Evolutionary conservation across 805 yeast genomes (phyloP).

Genomic region (Myxozyma geophila): DNA sequence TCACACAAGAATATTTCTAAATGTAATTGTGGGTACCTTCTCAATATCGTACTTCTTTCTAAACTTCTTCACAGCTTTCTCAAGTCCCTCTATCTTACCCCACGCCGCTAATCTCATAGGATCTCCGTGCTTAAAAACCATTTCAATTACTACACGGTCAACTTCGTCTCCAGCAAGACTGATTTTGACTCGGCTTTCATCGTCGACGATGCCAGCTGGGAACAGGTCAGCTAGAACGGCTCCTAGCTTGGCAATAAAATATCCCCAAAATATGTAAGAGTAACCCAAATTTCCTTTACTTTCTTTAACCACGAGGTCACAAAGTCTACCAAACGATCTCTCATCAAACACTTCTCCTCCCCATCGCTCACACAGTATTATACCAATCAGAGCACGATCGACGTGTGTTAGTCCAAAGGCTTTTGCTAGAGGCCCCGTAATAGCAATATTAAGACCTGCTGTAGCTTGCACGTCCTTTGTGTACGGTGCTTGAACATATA

Average conservation of each 20-base stretch:
- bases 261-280: slow-evolving; percentile 30
- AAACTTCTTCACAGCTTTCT: slow-evolving; percentile 63
- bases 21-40: slow-evolving; percentile 30
- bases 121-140: slow-evolving; percentile 20
- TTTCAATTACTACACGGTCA: slow-evolving; percentile 8
- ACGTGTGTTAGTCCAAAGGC: slow-evolving; percentile 76
- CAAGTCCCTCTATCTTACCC: slow-evolving; percentile 55
- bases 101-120: slow-evolving; percentile 13
- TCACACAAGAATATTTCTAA: slow-evolving; percentile 29
- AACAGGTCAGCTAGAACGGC: slow-evolving; percentile 20
- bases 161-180: slow-evolving; percentile 13
- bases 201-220: slow-evolving; percentile 31
- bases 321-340: slow-evolving; percentile 10
- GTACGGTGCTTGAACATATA: slow-evolving; percentile 76
- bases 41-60: slow-evolving; percentile 44
- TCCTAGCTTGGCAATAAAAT: slow-evolving; percentile 21
- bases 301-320: slow-evolving; percentile 25
- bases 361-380: slow-evolving; percentile 79
- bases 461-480: slow-evolving; percentile 78
- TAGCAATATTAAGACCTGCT: slow-evolving; percentile 72
- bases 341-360: slow-evolving; percentile 62
- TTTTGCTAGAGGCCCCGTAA: slow-evolving; percentile 75
- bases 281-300: slow-evolving; percentile 16
- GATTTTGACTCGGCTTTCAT: slow-evolving; percentile 17
- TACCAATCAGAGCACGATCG: slow-evolving; percentile 70